Evolutionary conservation across 192 early-diverging fungal species (phyloP), one percentile per base, ranked within the genome.

Genomic region (Umbelopsis ramanniana): DNA sequence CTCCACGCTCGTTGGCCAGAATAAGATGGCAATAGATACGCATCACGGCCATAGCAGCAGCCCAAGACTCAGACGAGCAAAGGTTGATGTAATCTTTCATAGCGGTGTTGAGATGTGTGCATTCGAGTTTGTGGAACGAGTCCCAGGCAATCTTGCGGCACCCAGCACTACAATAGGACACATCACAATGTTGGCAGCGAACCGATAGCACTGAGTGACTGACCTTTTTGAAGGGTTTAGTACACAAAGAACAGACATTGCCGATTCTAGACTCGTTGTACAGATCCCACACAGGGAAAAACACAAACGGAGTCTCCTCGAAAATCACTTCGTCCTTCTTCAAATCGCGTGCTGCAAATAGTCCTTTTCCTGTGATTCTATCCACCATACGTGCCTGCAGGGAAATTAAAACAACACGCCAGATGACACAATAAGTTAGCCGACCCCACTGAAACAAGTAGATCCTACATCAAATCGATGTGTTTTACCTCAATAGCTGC

Each of bases 231-330:
- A 89, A 74, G 0, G 82, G 75, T 57, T 86, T 84, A 15, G 81
- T 79, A 48, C 88, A 89, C 23, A 87, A 79, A 33, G 83, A 84
- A 72, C 88, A 89, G 19, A 83, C 86, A 52, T 79, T 71, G 23
- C 85, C 84, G 15, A 72, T 70, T 21, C 77, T 69, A 9, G 74
- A 67, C 69, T 79, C 74, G 66, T 79, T 76, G 68, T 82, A 84
- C n/a, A 79, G 79, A 50, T 87, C 81, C 86, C 86, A 87, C 1
- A 82, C 83, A 9, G 88, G 85, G 48, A 86, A 87, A 70, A 83
- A 89, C 2, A 84, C 74, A 76, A 87, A 86, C 0, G 88, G 88
- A 12, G 83, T 81, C 33, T 89, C 88, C 22, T 79, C 82, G 66
- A 89, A 89, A 12, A 89, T 35, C 0, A 81, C 77, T 4, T 76